These are phyloP conservation scores for Fimicolochytrium jonesii DNA, from an alignment of 192 early-diverging fungal species.

Conservation along the genomic window DNA sequence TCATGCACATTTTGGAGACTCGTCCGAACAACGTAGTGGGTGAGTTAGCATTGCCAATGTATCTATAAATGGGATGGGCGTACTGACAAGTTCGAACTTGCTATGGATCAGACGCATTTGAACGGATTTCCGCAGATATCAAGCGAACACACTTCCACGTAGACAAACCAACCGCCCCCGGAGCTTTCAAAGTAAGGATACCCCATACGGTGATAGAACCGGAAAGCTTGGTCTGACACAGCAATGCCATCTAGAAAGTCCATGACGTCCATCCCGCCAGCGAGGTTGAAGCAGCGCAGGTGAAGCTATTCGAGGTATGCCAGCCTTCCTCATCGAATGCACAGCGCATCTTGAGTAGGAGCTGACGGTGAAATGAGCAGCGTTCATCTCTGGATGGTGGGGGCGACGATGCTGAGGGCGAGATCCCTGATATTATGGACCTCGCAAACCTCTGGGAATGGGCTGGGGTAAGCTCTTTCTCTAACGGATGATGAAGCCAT, in stretches of 20 bases:
- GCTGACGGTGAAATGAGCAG: too few relatives aligned
- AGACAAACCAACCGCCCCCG: conserved; percentile 26
- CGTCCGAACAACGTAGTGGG: conserved; percentile 40
- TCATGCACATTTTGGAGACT: conserved; percentile 47
- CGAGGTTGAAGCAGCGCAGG: conserved; percentile 29
- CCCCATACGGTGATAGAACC: neutral
- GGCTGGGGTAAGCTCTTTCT: conserved; percentile 52
- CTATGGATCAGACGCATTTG: conserved; percentile 34
- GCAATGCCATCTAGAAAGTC: conserved; percentile 22
- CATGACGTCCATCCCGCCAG: conserved; percentile 16
- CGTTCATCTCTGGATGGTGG: conserved; percentile 2
- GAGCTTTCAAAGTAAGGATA: conserved; percentile 26
- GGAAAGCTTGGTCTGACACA: too few relatives aligned
- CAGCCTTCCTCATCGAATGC: too few relatives aligned
- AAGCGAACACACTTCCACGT: conserved; percentile 37
- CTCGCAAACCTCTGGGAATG: conserved; percentile 54
- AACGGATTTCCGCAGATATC: conserved; percentile 38
- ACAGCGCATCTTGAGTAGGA: too few relatives aligned
- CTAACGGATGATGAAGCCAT: neutral
- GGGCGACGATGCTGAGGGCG: conserved; percentile 41
- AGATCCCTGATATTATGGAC: conserved; percentile 61
- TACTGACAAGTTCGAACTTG: too few relatives aligned
- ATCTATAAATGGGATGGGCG: neutral
- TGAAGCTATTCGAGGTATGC: conserved; percentile 42
- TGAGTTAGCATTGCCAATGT: conserved; percentile 18